Evolutionary conservation across 2,329 filamentous ascomycete genomes (phyloP).

Genomic region (Beauveria australis): DNA sequence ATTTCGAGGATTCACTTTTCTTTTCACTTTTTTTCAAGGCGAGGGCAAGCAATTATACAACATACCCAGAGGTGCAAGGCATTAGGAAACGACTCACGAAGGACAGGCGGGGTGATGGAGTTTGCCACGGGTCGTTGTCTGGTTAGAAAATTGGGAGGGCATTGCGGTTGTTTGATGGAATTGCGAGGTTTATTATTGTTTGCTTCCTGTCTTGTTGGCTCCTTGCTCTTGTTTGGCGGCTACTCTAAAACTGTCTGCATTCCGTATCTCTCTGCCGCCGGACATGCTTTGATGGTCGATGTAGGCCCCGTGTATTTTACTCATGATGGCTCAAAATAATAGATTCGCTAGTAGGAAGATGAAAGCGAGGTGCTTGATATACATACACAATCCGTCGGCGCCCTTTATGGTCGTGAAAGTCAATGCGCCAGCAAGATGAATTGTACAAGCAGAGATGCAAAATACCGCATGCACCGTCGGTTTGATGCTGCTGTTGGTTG

Average conservation of each 20-base stretch:
- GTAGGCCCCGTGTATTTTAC: slow-evolving; percentile 3
- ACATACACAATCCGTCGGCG: background rate
- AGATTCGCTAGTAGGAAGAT: background rate
- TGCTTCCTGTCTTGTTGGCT: slow-evolving; percentile 9
- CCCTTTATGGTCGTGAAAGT: background rate
- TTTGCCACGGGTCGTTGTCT: slow-evolving; percentile 14
- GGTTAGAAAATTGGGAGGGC: slow-evolving; percentile 1
- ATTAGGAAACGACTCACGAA: slow-evolving; percentile 15
- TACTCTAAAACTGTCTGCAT: background rate
- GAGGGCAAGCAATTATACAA: slow-evolving; percentile 15
- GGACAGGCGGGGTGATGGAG: slow-evolving; percentile 13
- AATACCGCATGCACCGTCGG: no score
- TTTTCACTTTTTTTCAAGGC: slow-evolving; percentile 13
- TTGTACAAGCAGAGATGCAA: no score
- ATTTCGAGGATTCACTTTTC: slow-evolving; percentile 17
- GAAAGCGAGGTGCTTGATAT: slow-evolving; percentile 1
- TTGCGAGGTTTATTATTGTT: slow-evolving; percentile 4
- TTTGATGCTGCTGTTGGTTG: no score
- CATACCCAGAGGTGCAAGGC: slow-evolving; percentile 22
- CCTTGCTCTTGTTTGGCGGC: background rate
- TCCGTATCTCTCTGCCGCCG: background rate
- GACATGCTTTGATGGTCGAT: background rate
- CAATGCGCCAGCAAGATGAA: no score
- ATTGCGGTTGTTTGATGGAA: background rate
- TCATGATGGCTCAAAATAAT: slow-evolving; percentile 1